Conservation (phyloP, 2,329 filamentous ascomycete genomes). For the Ascochyta lentis region DNA sequence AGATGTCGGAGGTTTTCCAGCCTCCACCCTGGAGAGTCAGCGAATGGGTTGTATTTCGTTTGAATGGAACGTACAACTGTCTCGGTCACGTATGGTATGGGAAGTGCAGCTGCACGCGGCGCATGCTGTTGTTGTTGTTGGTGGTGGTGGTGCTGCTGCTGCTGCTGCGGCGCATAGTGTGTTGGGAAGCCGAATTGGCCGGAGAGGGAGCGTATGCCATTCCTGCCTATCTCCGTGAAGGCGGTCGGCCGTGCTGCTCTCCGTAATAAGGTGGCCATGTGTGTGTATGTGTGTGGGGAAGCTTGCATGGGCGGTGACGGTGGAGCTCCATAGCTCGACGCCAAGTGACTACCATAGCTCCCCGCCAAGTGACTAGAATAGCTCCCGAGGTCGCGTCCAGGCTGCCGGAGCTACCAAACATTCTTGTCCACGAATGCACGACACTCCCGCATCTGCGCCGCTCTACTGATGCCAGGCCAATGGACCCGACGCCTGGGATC, state of each 20-base stretch:
- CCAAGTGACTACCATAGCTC: too few relatives aligned
- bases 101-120: conserved; percentile 50
- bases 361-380: conserved; percentile 24
- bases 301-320: conserved; percentile 7
- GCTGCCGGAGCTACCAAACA: conserved; percentile 13
- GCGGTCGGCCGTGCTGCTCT: conserved; percentile 28
- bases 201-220: conserved; percentile 34
- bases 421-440: conserved; percentile 1
- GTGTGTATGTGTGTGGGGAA: conserved; percentile 18
- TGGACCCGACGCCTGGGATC: conserved; percentile 23
- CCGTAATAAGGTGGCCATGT: conserved; percentile 44
- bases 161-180: conserved; percentile 25
- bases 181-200: conserved; percentile 35
- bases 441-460: conserved; percentile 3
- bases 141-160: too few relatives aligned
- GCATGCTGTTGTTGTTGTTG: conserved; percentile 26
- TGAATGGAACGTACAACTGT: conserved; percentile 49
- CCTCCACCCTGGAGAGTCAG: conserved; percentile 55
- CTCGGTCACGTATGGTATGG: conserved; percentile 60
- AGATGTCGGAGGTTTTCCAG: conserved; percentile 60
- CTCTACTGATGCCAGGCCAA: conserved; percentile 39
- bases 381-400: conserved; percentile 27
- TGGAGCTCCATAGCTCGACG: conserved; percentile 9
- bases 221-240: conserved; percentile 15
- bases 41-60: too few relatives aligned